These are phyloP conservation scores for Fusarium sarcochroum DNA, from an alignment of 2,329 filamentous ascomycete genomes.

Conservation along the genomic window DNA sequence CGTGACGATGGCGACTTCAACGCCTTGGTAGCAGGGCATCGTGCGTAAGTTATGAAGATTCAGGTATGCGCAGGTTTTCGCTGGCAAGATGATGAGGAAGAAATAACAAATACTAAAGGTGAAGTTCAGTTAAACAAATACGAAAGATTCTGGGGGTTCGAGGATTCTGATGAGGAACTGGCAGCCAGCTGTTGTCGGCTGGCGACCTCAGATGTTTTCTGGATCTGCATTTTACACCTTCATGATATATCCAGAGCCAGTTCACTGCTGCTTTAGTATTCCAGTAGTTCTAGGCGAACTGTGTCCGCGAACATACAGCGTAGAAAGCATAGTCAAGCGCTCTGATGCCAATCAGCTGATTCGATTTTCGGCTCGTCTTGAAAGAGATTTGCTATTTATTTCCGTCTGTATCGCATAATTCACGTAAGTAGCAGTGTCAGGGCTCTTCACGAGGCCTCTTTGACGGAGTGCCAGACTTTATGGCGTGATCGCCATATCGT, in stretches of 20 bases:
- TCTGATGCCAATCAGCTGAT: too few relatives aligned
- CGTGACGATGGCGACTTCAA: constrained; percentile 61
- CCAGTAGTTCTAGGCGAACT: too few relatives aligned
- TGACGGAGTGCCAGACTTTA: background rate
- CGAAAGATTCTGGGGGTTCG: background rate
- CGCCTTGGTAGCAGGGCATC: constrained; percentile 66
- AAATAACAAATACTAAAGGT: too few relatives aligned
- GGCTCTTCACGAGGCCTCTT: background rate
- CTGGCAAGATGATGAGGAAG: background rate
- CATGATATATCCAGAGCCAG: background rate
- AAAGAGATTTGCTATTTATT: too few relatives aligned
- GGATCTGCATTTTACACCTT: background rate
- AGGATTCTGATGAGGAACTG: background rate
- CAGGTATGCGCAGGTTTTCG: background rate
- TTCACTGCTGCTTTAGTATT: background rate
- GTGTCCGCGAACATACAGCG: too few relatives aligned
- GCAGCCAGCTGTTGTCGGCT: constrained; percentile 29
- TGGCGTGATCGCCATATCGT: background rate
- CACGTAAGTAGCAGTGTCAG: too few relatives aligned
- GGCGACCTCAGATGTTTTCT: background rate
- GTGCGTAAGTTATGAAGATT: background rate
- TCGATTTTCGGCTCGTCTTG: too few relatives aligned
- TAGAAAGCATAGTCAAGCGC: too few relatives aligned
- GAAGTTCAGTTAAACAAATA: background rate
- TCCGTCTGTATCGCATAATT: too few relatives aligned